Conservation (phyloP, 208 protist species). For the Acanthamoeba rhysodes region DNA sequence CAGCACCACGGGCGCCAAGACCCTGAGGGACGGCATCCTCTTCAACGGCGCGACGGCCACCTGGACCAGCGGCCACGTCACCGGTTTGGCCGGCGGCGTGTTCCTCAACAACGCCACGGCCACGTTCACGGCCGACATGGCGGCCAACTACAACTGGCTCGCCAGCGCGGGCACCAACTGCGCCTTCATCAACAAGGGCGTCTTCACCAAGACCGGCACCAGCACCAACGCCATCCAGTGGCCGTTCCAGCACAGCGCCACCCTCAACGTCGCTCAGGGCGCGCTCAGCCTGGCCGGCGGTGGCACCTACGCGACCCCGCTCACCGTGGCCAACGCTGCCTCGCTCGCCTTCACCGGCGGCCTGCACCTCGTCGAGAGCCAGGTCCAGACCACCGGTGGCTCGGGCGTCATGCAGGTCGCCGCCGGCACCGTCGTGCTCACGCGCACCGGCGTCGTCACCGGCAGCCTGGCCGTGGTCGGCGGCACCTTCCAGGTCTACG, state of each 20-base stretch:
- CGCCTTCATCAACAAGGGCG: constrained; percentile 34
- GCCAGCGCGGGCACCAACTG: constrained; percentile 10
- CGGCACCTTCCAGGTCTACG: constrained; percentile 62
- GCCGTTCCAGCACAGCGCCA: constrained; percentile 15
- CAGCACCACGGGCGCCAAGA: constrained; percentile 18
- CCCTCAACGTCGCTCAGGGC: constrained; percentile 14
- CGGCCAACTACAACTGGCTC: constrained; percentile 15
- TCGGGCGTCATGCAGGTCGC: not conserved
- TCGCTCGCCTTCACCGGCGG: constrained; percentile 26
- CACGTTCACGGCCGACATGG: constrained; percentile 7
- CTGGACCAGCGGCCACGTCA: constrained; percentile 17
- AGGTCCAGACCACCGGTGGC: constrained; percentile 2
- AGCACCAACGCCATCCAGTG: constrained; percentile 18
- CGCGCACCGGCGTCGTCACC: not conserved
- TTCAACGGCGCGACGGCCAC: constrained; percentile 52
- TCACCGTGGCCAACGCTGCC: constrained; percentile 19
- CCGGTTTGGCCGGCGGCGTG: not conserved
- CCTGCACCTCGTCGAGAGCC: constrained; percentile 12
- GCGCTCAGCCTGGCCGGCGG: constrained; percentile 32
- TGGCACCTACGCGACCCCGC: not conserved
- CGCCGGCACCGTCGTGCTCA: constrained; percentile 17
- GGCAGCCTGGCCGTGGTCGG: not conserved
- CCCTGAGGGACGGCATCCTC: constrained; percentile 29
- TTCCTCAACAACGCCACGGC: constrained; percentile 70
- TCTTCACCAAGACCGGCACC: constrained; percentile 25